Percentiles rank a stretch among this genome's conserved stretches.
These are phyloP conservation scores for Arbutus unedo DNA, from an alignment of 148 eudicot genomes.

Conservation along the genomic window DNA sequence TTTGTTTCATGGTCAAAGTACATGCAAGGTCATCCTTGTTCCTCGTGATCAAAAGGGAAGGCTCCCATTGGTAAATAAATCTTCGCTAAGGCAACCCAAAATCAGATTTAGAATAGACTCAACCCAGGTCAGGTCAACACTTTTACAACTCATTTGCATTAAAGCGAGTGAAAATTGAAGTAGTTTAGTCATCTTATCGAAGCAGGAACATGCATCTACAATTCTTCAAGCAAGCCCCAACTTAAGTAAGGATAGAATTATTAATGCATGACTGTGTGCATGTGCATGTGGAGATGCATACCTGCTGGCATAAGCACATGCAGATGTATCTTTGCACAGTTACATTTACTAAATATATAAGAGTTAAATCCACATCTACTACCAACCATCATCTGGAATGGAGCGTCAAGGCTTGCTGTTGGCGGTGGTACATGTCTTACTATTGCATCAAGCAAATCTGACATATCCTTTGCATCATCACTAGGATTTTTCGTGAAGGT, in stretches of 20 bases:
- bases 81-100: neutral
- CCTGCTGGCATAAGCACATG: neutral
- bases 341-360: neutral
- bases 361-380: conserved; percentile 8
- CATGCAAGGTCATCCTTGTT: neutral
- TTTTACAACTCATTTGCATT: neutral
- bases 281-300: neutral
- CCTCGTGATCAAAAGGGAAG: neutral
- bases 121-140: neutral
- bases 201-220: neutral
- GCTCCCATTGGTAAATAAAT: conserved; percentile 1
- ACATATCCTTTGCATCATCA: conserved; percentile 76
- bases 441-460: conserved; percentile 90
- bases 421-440: conserved; percentile 80
- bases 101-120: conserved; percentile 3
- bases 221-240: neutral
- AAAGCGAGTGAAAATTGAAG: neutral
- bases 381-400: conserved; percentile 95
- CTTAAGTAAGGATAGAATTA: neutral
- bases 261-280: neutral
- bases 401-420: conserved; percentile 63
- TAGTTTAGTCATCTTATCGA: neutral
- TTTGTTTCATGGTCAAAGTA: neutral
- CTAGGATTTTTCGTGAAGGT: conserved; percentile 77
- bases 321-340: neutral